Percentiles rank a stretch among this genome's conserved stretches.
Conservation (phyloP, 257 asterid species). For the Nicotiana noctiflora region DNA sequence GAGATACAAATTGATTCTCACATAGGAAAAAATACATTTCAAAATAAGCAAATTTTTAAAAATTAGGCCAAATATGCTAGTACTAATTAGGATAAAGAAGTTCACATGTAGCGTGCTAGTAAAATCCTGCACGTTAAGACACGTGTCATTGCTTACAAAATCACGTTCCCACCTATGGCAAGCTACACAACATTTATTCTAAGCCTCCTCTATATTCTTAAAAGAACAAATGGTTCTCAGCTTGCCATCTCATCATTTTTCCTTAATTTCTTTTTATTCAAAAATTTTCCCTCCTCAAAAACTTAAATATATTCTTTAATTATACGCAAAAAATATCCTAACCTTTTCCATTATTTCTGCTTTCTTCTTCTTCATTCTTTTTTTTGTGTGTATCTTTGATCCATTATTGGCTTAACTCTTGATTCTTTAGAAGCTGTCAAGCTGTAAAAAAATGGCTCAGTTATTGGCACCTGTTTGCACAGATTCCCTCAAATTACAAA, state of each 20-base stretch:
- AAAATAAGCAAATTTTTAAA: too few relatives aligned
- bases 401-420: slow-evolving; percentile 1
- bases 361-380: neutral
- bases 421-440: neutral
- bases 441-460: slow-evolving; percentile 49
- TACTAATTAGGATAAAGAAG: neutral
- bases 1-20: too few relatives aligned
- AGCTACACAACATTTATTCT: slow-evolving; percentile 23
- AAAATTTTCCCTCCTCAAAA: slow-evolving; percentile 44
- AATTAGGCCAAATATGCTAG: too few relatives aligned
- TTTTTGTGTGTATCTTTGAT: neutral
- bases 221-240: slow-evolving; percentile 37
- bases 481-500: slow-evolving; percentile 58
- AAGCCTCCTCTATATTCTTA: slow-evolving; percentile 30
- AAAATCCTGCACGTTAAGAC: neutral
- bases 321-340: slow-evolving; percentile 7
- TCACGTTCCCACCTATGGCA: slow-evolving; percentile 6
- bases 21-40: too few relatives aligned
- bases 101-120: neutral
- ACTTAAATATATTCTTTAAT: slow-evolving; percentile 11
- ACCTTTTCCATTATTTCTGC: neutral
- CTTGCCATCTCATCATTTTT: slow-evolving; percentile 53
- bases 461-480: slow-evolving; percentile 66
- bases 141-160: slow-evolving; percentile 26
- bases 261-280: slow-evolving; percentile 5